Percentiles rank a stretch among this genome's conserved stretches.
Evolutionary conservation across 1,284 basidiomycete genomes (phyloP).

Genomic region (Rhodotorula sp.): DNA sequence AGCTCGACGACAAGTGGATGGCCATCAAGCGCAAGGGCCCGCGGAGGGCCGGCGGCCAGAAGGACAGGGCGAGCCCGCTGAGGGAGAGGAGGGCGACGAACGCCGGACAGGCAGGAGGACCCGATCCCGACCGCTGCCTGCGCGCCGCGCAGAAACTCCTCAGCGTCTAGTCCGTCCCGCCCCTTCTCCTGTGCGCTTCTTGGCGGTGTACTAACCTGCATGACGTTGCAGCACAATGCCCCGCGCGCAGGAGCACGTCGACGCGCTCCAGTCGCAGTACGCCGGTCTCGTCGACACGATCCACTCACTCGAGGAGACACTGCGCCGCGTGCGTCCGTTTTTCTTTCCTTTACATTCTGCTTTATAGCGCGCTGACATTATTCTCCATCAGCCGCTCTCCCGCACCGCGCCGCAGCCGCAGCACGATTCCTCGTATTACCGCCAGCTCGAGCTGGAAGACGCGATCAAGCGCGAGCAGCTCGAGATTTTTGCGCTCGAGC

Average conservation of each 20-base stretch:
- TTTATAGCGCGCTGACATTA: neutral
- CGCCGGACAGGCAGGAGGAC: neutral
- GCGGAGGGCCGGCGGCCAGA: neutral
- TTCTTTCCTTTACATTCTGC: neutral
- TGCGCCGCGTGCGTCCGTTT: constrained; percentile 29
- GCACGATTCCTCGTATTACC: constrained; percentile 30
- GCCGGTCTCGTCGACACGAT: constrained; percentile 41
- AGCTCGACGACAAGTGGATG: constrained; percentile 15
- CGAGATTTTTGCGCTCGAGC: constrained; percentile 43
- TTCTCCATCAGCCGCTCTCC: constrained; percentile 11
- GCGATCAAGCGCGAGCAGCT: constrained; percentile 45
- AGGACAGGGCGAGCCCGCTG: constrained; percentile 30
- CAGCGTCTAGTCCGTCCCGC: constrained; percentile 38
- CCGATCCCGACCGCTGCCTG: constrained; percentile 39
- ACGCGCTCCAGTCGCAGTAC: constrained; percentile 41
- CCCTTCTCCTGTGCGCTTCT: too few species aligned
- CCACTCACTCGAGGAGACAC: constrained; percentile 35
- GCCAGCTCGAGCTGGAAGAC: constrained; percentile 39
- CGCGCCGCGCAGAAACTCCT: constrained; percentile 40
- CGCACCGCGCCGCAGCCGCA: constrained; percentile 5
- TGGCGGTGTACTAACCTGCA: too few species aligned
- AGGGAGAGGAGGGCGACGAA: constrained; percentile 11
- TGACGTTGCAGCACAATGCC: constrained; percentile 28
- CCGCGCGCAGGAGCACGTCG: constrained; percentile 44
- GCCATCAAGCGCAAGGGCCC: constrained; percentile 31